Percentiles rank a stretch among this genome's conserved stretches.
These are phyloP conservation scores for Clonostachys chloroleuca DNA, from an alignment of 2,329 filamentous ascomycete species.

Conservation along the genomic window DNA sequence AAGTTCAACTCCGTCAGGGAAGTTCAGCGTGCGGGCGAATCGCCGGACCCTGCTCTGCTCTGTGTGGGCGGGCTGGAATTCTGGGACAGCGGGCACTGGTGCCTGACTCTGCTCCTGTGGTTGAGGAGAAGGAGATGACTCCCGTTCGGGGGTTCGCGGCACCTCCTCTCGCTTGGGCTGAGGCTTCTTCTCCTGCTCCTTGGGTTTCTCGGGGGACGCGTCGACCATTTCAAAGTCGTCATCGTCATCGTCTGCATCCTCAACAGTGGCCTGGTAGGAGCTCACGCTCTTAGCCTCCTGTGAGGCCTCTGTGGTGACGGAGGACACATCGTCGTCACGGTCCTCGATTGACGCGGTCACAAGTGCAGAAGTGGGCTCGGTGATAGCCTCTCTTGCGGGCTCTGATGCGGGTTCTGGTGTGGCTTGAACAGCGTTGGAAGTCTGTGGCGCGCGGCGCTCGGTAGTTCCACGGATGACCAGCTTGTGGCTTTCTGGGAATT, in stretches of 20 bases:
- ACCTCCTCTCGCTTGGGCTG: background rate
- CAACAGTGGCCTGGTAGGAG: background rate
- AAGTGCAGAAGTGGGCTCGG: background rate
- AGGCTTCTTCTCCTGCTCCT: background rate
- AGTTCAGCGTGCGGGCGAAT: background rate
- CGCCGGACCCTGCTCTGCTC: background rate
- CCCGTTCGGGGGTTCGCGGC: background rate
- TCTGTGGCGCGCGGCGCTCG: background rate
- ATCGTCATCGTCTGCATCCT: background rate
- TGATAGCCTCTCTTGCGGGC: background rate
- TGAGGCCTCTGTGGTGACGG: background rate
- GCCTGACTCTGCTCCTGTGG: background rate
- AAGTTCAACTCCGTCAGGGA: background rate
- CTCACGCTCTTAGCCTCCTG: background rate
- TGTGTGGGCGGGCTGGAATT: too few relatives aligned
- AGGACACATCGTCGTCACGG: background rate
- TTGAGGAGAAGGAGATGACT: too few relatives aligned
- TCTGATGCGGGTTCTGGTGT: too few relatives aligned
- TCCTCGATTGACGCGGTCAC: background rate
- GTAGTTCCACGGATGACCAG: constrained; percentile 58
- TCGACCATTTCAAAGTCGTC: background rate
- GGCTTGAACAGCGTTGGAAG: too few relatives aligned
- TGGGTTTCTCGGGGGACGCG: background rate
- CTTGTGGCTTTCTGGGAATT: constrained; percentile 64
- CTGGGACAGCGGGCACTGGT: background rate